These are phyloP conservation scores for Lentinula edodes DNA, from an alignment of 768 basidiomycete genomes.

Conservation along the genomic window DNA sequence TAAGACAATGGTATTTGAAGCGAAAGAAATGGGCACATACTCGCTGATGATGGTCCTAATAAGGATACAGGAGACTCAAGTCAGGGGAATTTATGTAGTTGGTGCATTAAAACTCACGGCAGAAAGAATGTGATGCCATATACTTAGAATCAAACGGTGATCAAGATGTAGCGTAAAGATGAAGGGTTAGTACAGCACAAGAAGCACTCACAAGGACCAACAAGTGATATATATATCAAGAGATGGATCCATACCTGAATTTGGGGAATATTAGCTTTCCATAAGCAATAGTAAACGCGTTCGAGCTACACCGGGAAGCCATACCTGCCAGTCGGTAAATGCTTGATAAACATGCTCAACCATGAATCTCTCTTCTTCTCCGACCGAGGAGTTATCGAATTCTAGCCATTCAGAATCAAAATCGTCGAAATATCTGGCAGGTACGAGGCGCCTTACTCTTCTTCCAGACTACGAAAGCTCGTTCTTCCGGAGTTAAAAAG, in stretches of 20 bases:
- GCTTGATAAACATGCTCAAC: conserved; percentile 48
- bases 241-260: conserved; percentile 41
- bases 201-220: conserved; percentile 49
- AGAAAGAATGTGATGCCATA: conserved; percentile 70
- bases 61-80: neutral
- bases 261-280: conserved; percentile 9
- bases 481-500: conserved; percentile 59
- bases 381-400: conserved; percentile 49
- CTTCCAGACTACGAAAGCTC: conserved; percentile 45
- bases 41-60: conserved; percentile 53
- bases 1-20: too few relatives aligned
- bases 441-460: conserved; percentile 37
- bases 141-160: conserved; percentile 29
- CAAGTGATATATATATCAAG: conserved; percentile 52
- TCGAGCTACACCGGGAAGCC: neutral
- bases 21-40: conserved; percentile 20
- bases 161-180: neutral
- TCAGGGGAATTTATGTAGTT: too few relatives aligned
- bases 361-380: conserved; percentile 59
- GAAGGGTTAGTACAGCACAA: neutral
- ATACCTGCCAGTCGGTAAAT: conserved; percentile 59
- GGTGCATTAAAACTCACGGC: conserved; percentile 38
- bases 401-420: conserved; percentile 23
- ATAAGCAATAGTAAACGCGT: neutral
- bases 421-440: neutral